Conservation (phyloP, 1,284 basidiomycete genomes). For the Pyrrhoderma lamaoense region DNA sequence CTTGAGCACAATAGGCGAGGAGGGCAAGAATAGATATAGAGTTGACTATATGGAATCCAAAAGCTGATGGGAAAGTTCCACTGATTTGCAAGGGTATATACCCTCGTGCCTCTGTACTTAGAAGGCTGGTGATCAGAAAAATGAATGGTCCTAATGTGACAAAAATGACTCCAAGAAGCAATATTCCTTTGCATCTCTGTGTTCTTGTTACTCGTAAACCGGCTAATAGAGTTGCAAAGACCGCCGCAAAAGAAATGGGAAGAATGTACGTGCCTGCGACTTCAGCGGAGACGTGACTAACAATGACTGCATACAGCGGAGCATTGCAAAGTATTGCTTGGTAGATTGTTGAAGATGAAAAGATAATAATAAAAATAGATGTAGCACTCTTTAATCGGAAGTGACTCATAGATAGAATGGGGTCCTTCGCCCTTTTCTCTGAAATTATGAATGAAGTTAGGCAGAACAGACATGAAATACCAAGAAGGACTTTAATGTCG, state of each 20-base stretch:
- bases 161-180: not conserved
- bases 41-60: not conserved
- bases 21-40: not conserved
- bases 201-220: not conserved
- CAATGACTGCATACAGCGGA: not conserved
- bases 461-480: no score
- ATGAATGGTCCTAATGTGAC: not conserved
- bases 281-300: not conserved
- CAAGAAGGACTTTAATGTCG: no score
- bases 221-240: not conserved
- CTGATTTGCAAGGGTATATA: not conserved
- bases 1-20: not conserved
- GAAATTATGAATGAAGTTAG: no score
- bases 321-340: conserved; percentile 1
- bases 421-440: no score
- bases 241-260: not conserved
- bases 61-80: conserved; percentile 1
- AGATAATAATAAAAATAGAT: not conserved
- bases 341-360: not conserved
- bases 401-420: no score
- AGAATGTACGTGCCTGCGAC: not conserved
- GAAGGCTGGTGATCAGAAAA: not conserved
- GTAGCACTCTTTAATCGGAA: no score
- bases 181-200: not conserved
- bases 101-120: not conserved